A percentile compares a stretch with the other conserved stretches of the same genome.
These are phyloP conservation scores for Croton laevigatus DNA, from an alignment of 441 rosid genomes.

Conservation along the genomic window DNA sequence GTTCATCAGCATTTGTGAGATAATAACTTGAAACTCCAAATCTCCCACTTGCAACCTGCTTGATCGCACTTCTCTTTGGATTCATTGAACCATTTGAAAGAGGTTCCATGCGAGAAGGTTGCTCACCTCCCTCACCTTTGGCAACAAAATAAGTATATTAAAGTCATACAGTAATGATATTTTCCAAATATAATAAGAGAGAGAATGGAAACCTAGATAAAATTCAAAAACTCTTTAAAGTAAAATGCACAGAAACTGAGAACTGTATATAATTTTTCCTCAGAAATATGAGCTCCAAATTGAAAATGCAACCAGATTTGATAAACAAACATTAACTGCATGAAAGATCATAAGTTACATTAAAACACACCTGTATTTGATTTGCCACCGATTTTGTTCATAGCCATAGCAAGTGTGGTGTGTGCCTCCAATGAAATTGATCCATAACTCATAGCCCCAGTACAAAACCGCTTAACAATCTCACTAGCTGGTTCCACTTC, in stretches of 20 bases:
- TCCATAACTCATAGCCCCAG: conserved; percentile 99
- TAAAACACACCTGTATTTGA: conserved; percentile 85
- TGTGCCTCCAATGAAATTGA: conserved; percentile 98
- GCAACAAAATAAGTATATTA: not conserved
- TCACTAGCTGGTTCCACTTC: conserved; percentile 98
- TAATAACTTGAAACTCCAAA: conserved; percentile 99
- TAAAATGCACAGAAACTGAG: not conserved
- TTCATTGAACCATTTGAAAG: conserved; percentile 91
- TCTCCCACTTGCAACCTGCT: conserved; percentile 99
- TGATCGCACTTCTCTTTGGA: conserved; percentile 97
- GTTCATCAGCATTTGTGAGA: conserved; percentile 96
- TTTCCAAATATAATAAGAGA: not conserved
- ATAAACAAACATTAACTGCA: not conserved
- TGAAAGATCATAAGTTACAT: not conserved
- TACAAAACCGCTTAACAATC: conserved; percentile 96
- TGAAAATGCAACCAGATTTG: not conserved
- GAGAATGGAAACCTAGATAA: not conserved
- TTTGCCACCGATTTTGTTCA: conserved; percentile 97
- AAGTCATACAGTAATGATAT: not conserved
- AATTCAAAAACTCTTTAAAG: not conserved
- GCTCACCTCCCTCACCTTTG: conserved; percentile 99
- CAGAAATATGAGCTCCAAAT: conserved; percentile 6
- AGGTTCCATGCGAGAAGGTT: conserved; percentile 97
- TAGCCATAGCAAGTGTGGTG: conserved; percentile 85
- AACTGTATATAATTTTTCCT: conserved; percentile 7